Evolutionary conservation across 2,329 filamentous ascomycete genomes (phyloP), one percentile per base, ranked within the genome.

Genomic region (Fulvia fulva): DNA sequence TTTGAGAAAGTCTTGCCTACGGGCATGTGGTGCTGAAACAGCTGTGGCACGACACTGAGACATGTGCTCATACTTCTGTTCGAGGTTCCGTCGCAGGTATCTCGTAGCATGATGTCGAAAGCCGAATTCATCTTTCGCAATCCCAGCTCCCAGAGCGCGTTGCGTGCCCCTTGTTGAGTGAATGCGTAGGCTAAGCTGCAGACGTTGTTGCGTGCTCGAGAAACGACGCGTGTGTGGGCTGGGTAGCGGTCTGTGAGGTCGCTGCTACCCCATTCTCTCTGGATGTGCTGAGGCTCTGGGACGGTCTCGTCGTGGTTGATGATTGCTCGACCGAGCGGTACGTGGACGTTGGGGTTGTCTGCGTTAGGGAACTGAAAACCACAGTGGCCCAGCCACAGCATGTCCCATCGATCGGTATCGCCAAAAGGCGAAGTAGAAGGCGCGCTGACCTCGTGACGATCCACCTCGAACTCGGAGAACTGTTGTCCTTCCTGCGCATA

Each of bases 21-120:
- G 0, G 74, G 65, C 1, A 76, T 70, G 59, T 80, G 76, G 16
- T 79, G 76, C n/a, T 78, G 73, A 64, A 83, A 79, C 2, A 82
- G 65, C 28, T 73, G 70, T 0, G 78, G 80, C 58, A 75, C 71
- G 1, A 74, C 69, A 0, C 74, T 72, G 59, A 81, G 44, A 67
- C 79, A 76, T 46, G 70, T 73, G 53, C 75, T 71, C 57, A 74
- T 56, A 44, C 55, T 51, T 9, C 69, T 63, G 14, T 60, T 71
- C 37, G 69, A 54, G 16, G 63, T 55, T 30, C 68, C 65, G 51
- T 73, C 66, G 57, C 71, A 67, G 43, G 75, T 61, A 14, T 70
- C 62, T 16, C 65, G 55, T 9, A 73, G 55, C 67, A 70, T 69
- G 28, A 70, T 66, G 44, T 74, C 71, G 60, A 74, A 77, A 0